phyloP scores from a whole-genome alignment of 768 basidiomycete genomes.

The Podaxis sp. region DNA sequence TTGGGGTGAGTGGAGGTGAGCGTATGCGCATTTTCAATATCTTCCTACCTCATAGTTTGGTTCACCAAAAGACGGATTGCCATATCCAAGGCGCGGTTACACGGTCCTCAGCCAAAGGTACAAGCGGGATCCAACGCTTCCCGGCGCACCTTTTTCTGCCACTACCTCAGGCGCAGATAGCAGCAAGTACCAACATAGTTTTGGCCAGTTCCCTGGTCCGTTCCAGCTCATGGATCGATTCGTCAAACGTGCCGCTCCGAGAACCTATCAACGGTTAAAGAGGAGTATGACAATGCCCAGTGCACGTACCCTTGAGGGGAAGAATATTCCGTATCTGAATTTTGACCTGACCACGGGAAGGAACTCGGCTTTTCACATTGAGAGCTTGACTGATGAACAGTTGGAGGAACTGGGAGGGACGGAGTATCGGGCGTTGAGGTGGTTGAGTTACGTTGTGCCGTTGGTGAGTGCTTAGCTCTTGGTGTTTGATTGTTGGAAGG shows the following conservation, averaged over 20 bases:
- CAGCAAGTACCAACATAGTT: constrained; percentile 34
- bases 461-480: constrained; percentile 28
- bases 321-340: constrained; percentile 36
- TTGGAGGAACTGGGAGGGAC: constrained; percentile 74
- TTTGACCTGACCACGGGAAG: constrained; percentile 49
- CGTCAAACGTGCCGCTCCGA: constrained; percentile 42
- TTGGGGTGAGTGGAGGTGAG: not conserved
- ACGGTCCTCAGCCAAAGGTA: constrained; percentile 26
- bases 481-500: not conserved
- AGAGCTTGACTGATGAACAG: constrained; percentile 61
- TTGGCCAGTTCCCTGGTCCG: constrained; percentile 52
- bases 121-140: not conserved
- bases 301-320: constrained; percentile 41
- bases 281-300: constrained; percentile 53
- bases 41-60: not conserved
- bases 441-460: constrained; percentile 51
- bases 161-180: constrained; percentile 10
- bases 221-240: constrained; percentile 35
- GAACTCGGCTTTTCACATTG: constrained; percentile 57
- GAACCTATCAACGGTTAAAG: constrained; percentile 42
- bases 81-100: constrained; percentile 28
- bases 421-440: constrained; percentile 65
- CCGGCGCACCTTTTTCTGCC: not conserved
- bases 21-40: not conserved
- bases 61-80: not conserved